phyloP scores from a whole-genome alignment of 2,329 filamentous ascomycete genomes.

The Aspergillus tamarii region DNA sequence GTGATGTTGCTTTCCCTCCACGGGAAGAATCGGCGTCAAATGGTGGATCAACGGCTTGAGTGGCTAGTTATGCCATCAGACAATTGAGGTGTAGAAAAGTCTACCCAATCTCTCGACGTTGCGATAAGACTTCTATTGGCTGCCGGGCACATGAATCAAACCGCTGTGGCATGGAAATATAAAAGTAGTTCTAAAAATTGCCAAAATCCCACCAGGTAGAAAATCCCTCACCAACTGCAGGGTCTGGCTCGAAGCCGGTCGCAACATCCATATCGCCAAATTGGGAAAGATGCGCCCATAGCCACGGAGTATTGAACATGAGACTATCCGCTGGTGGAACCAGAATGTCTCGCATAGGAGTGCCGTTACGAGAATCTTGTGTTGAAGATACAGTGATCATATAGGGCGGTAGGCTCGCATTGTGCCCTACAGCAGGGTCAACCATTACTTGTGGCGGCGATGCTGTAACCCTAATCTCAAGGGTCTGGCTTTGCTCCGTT shows the following conservation, averaged over 20 bases:
- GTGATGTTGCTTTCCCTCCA: too few relatives aligned
- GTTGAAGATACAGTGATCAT: conserved; percentile 11
- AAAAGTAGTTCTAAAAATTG: conserved; percentile 25
- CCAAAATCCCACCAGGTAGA: conserved; percentile 42
- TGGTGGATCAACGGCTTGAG: too few relatives aligned
- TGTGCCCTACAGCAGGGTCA: too few relatives aligned
- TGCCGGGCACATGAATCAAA: too few relatives aligned
- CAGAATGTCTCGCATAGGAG: conserved; percentile 26
- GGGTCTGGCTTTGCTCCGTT: too few relatives aligned
- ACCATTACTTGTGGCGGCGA: too few relatives aligned
- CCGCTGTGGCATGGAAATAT: too few relatives aligned
- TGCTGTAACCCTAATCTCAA: not conserved
- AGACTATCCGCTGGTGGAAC: conserved; percentile 38
- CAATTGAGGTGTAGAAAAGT: too few relatives aligned
- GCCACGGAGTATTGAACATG: conserved; percentile 41
- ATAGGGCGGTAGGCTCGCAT: conserved; percentile 35
- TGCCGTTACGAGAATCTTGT: not conserved
- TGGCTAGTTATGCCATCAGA: too few relatives aligned
- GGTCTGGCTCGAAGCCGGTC: conserved; percentile 30
- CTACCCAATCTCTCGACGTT: too few relatives aligned
- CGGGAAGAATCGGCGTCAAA: too few relatives aligned
- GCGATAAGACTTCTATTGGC: too few relatives aligned
- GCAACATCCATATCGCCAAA: conserved; percentile 37
- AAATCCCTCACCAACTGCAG: conserved; percentile 34
- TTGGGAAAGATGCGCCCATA: conserved; percentile 34